Conservation (phyloP, 768 basidiomycete species). For the Suillus brevipes region DNA sequence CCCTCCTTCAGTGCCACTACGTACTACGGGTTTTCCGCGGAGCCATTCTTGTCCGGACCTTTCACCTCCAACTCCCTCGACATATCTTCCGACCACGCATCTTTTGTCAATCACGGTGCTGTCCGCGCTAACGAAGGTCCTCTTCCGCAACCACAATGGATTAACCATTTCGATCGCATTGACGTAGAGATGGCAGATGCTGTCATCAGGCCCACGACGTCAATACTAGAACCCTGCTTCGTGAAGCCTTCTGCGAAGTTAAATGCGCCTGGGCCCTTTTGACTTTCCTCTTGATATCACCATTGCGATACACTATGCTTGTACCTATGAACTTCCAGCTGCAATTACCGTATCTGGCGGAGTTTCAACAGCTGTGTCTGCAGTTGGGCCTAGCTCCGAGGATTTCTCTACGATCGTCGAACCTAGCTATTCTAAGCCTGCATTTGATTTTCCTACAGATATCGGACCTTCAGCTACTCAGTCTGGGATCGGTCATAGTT, state of each 20-base stretch:
- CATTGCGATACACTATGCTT: not conserved
- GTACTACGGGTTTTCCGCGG: not conserved
- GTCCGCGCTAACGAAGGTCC: not conserved
- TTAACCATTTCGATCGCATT: not conserved
- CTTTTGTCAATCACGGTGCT: not conserved
- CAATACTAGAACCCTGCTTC: not conserved
- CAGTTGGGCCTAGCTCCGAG: not conserved
- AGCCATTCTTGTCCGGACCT: not conserved
- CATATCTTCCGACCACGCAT: not conserved
- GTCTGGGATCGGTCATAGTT: not conserved
- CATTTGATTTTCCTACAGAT: not conserved
- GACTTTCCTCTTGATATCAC: not conserved
- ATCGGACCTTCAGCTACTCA: not conserved
- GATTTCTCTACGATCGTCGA: not conserved
- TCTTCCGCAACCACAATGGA: not conserved
- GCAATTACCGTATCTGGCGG: not conserved
- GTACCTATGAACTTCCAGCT: not conserved
- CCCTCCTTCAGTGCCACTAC: not conserved
- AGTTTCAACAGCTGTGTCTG: not conserved
- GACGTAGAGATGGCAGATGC: conserved; percentile 1
- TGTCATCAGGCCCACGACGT: no score
- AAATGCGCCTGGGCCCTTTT: not conserved
- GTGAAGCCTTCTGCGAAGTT: not conserved
- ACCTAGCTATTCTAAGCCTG: not conserved
- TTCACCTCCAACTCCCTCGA: not conserved